Evolutionary conservation across 2,329 filamentous ascomycete species (phyloP).

Genomic region (Fusarium sp.): DNA sequence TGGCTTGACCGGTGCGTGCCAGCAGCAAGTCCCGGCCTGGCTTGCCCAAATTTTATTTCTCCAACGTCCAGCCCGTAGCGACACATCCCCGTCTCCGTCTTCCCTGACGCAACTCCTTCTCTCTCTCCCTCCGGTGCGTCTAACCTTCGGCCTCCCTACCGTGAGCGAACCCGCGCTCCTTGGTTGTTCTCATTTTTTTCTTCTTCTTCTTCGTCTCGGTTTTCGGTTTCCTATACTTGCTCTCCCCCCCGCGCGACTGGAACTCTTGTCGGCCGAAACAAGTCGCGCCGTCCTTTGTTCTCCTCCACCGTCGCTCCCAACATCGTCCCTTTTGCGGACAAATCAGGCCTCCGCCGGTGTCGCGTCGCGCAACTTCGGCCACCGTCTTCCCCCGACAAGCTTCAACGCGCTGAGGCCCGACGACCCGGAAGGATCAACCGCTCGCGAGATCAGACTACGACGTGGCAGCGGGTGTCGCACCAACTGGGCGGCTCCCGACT

Average conservation of each 20-base stretch:
- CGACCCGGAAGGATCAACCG: conserved; percentile 17
- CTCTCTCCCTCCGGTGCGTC: conserved; percentile 33
- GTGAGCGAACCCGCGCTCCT: conserved; percentile 18
- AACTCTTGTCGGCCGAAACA: conserved; percentile 9
- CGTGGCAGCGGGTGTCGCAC: conserved; percentile 49
- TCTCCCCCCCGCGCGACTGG: conserved; percentile 12
- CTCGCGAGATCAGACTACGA: conserved; percentile 30
- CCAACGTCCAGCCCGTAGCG: conserved; percentile 38
- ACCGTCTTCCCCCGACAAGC: conserved; percentile 22
- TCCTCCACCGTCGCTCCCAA: conserved; percentile 17
- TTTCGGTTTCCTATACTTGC: conserved; percentile 22
- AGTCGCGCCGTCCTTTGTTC: conserved; percentile 25
- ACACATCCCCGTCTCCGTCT: conserved; percentile 28
- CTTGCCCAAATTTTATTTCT: conserved; percentile 46
- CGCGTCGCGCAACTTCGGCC: conserved; percentile 39
- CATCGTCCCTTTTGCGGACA: conserved; percentile 32
- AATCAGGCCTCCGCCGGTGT: conserved; percentile 29
- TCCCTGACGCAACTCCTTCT: conserved; percentile 43
- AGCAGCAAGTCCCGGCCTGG: not conserved
- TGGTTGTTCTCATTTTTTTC: conserved; percentile 16
- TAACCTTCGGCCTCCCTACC: conserved; percentile 28
- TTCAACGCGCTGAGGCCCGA: conserved; percentile 39
- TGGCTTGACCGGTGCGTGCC: conserved; percentile 6
- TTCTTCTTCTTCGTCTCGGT: conserved; percentile 19
- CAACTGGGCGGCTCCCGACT: conserved; percentile 50